Percentiles rank a stretch among this genome's conserved stretches.
phyloP scores from a whole-genome alignment of 176 grass and related monocot species.

The Saccharum spontaneum region DNA sequence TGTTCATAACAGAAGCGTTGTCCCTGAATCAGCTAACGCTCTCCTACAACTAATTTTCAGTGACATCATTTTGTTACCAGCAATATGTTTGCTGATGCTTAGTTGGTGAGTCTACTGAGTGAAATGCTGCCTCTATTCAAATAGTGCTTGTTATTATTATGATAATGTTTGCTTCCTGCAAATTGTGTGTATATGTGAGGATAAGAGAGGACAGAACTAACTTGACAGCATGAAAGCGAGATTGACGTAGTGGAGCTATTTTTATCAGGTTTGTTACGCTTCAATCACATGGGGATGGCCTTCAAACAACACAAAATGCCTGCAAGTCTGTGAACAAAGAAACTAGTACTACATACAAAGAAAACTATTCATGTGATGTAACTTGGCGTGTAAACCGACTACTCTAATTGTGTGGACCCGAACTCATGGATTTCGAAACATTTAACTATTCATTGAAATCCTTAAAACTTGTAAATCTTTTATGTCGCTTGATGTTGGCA shows the following conservation, averaged over 20 bases:
- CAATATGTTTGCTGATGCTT: too few species aligned
- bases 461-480: background rate
- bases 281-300: too few species aligned
- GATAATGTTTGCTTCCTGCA: background rate
- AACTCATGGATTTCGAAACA: background rate
- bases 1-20: background rate
- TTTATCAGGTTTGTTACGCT: too few species aligned
- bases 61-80: background rate
- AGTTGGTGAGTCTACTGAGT: background rate
- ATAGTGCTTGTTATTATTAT: background rate
- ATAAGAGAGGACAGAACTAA: conserved; percentile 16
- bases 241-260: too few species aligned
- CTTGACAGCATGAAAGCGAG: background rate
- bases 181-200: background rate
- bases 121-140: background rate
- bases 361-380: too few species aligned
- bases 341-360: too few species aligned
- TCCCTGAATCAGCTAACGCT: background rate
- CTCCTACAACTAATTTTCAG: background rate
- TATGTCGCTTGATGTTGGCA: too few species aligned
- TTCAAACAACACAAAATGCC: too few species aligned
- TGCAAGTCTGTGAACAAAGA: too few species aligned
- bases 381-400: too few species aligned
- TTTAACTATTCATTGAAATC: background rate
- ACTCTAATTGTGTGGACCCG: too few species aligned